phyloP scores from a whole-genome alignment of 805 yeast species.

The Lachancea kluyveri region DNA sequence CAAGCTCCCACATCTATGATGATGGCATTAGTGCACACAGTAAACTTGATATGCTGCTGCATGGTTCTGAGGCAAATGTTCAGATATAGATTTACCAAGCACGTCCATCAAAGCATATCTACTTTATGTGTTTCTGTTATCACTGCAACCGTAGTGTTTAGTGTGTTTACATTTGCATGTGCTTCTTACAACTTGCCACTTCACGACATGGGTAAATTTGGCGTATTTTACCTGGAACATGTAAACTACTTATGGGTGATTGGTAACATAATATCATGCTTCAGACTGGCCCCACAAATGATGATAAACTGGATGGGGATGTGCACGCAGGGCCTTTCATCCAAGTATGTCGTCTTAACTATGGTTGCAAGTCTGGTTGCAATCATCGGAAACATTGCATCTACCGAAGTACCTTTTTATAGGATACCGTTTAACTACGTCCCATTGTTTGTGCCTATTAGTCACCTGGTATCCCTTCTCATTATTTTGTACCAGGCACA shows the following conservation, averaged over 20 bases:
- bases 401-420: conserved; percentile 11
- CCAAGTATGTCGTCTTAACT: conserved; percentile 16
- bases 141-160: conserved; percentile 6
- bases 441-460: conserved; percentile 14
- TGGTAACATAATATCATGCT: conserved; percentile 19
- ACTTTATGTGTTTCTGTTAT: conserved; percentile 8
- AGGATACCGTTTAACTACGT: conserved; percentile 19
- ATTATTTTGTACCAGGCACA: conserved; percentile 25
- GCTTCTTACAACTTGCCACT: conserved; percentile 15
- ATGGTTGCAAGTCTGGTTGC: conserved; percentile 6
- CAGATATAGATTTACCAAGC: conserved; percentile 28
- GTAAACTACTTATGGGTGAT: conserved; percentile 37
- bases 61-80: conserved; percentile 26
- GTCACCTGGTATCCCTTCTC: conserved; percentile 13
- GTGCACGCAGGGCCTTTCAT: conserved; percentile 28
- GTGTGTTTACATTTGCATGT: conserved; percentile 18
- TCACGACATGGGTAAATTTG: conserved; percentile 25
- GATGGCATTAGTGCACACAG: conserved; percentile 16
- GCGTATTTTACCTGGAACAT: conserved; percentile 35
- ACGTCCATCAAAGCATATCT: conserved; percentile 35
- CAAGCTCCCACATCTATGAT: conserved; percentile 21
- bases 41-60: conserved; percentile 9
- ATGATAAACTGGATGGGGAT: conserved; percentile 35
- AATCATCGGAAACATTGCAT: conserved; percentile 4
- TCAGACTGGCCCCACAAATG: conserved; percentile 37